These are phyloP conservation scores for Mycena sanguinolenta DNA, from an alignment of 768 basidiomycete species.

Conservation along the genomic window DNA sequence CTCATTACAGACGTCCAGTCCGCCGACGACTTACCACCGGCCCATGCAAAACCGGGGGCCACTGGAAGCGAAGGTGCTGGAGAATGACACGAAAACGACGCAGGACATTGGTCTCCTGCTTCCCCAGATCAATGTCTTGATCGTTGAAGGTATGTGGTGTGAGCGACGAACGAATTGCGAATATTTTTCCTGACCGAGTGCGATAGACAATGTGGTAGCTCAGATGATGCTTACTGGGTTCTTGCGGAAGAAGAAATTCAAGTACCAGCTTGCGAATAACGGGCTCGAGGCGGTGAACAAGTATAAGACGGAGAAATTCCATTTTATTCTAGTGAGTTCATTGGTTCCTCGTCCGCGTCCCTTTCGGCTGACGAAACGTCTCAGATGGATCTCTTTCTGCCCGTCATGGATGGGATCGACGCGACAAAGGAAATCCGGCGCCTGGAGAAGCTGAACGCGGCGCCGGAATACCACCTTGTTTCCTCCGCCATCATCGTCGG, in stretches of 20 bases:
- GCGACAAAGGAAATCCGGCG: slow-evolving; percentile 96
- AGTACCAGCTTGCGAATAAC: slow-evolving; percentile 93
- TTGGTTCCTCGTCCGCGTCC: neutral
- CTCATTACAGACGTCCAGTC: slow-evolving; percentile 16
- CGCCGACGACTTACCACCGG: too few species aligned
- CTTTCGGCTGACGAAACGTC: slow-evolving; percentile 29
- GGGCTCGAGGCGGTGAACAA: slow-evolving; percentile 96
- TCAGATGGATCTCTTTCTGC: slow-evolving; percentile 99
- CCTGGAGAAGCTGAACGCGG: slow-evolving; percentile 77
- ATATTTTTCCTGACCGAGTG: slow-evolving; percentile 26
- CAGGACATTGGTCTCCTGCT: slow-evolving; percentile 86
- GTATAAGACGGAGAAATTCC: slow-evolving; percentile 93
- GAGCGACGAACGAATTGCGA: neutral
- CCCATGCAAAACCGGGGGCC: too few species aligned
- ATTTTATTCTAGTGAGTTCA: slow-evolving; percentile 90
- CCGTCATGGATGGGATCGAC: slow-evolving; percentile 88
- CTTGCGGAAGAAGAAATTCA: slow-evolving; percentile 96
- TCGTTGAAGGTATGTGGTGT: slow-evolving; percentile 88
- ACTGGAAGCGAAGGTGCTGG: too few species aligned
- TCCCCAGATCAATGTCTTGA: slow-evolving; percentile 97
- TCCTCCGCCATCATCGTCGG: slow-evolving; percentile 72
- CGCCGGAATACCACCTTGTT: slow-evolving; percentile 78
- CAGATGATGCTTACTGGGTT: slow-evolving; percentile 96
- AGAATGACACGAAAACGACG: too few species aligned
- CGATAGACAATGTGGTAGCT: slow-evolving; percentile 95